A percentile compares a stretch with the other conserved stretches of the same genome.
phyloP scores from a whole-genome alignment of 1,139 yeast species.

The Pichia sp. region DNA sequence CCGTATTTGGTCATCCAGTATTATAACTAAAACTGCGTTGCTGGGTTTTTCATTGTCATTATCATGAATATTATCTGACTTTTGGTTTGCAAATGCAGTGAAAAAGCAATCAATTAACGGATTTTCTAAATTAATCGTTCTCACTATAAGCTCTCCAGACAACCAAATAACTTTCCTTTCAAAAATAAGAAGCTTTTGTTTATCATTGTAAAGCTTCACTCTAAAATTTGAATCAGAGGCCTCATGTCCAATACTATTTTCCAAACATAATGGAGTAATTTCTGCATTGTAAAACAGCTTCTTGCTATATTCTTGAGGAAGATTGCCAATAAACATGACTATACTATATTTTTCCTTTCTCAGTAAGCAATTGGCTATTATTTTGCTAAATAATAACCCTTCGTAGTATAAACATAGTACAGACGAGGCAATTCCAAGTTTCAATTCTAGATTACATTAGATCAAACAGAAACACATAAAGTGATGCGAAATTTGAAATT shows the following conservation, averaged over 20 bases:
- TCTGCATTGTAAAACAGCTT: not conserved
- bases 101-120: conserved; percentile 33
- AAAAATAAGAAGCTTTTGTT: conserved; percentile 10
- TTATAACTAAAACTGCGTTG: conserved; percentile 40
- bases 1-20: conserved; percentile 45
- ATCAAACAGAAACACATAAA: not conserved
- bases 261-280: not conserved
- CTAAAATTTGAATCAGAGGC: not conserved
- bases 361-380: not conserved
- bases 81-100: conserved; percentile 19
- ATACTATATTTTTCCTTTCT: not conserved
- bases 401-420: not conserved
- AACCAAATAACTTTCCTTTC: conserved; percentile 35
- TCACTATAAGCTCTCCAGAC: conserved; percentile 42
- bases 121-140: conserved; percentile 45
- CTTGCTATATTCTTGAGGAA: conserved; percentile 7
- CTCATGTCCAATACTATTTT: not conserved
- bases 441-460: not conserved
- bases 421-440: not conserved
- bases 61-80: conserved; percentile 5
- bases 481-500: not conserved
- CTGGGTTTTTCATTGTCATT: conserved; percentile 7
- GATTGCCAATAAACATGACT: not conserved
- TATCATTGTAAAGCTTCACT: conserved; percentile 6
- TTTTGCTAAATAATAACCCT: not conserved